Conservation (phyloP, 1,284 basidiomycete genomes). For the Malassezia pachydermatis region DNA sequence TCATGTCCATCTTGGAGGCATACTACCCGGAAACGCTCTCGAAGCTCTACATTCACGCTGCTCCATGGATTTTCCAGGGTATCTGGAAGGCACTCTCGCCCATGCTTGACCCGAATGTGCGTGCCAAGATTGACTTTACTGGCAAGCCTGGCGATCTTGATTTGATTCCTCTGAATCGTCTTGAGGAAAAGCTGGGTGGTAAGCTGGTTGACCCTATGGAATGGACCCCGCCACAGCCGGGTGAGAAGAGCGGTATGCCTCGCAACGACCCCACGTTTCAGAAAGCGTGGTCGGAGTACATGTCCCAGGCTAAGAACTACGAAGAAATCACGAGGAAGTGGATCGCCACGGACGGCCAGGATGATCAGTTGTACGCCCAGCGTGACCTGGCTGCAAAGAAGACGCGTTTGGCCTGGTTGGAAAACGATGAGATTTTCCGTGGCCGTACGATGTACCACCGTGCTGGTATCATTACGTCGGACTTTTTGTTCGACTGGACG, state of each 20-base stretch:
- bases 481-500: conserved; percentile 38
- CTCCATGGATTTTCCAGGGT: conserved; percentile 50
- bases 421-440: conserved; percentile 45
- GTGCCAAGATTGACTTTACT: conserved; percentile 43
- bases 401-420: conserved; percentile 46
- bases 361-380: conserved; percentile 22
- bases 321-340: conserved; percentile 43
- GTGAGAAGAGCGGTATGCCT: conserved; percentile 44
- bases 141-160: conserved; percentile 41
- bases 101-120: conserved; percentile 44
- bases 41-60: conserved; percentile 47
- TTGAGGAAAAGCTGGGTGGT: conserved; percentile 28
- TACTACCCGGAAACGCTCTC: conserved; percentile 49
- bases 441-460: conserved; percentile 46
- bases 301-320: conserved; percentile 38
- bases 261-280: conserved; percentile 39
- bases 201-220: conserved; percentile 23
- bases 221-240: conserved; percentile 29
- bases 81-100: conserved; percentile 46
- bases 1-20: conserved; percentile 44
- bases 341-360: conserved; percentile 29
- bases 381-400: conserved; percentile 43
- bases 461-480: conserved; percentile 43
- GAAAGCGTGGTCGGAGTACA: conserved; percentile 33
- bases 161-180: conserved; percentile 30